phyloP scores from a whole-genome alignment of 768 basidiomycete genomes.

The Tubosaeta sp. region DNA sequence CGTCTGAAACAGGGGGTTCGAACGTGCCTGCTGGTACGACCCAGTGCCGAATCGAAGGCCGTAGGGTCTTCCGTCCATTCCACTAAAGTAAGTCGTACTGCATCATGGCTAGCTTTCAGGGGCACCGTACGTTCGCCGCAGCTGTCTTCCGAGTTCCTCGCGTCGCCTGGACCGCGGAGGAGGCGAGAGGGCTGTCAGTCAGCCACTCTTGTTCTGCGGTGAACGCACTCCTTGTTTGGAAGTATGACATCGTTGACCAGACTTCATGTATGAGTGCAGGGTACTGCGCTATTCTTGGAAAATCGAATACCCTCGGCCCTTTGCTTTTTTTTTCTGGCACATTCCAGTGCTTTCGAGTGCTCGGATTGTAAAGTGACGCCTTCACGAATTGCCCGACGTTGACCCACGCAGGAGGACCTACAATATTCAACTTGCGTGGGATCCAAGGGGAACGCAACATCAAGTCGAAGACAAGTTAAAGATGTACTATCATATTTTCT shows the following conservation, averaged over 20 bases:
- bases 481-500: background rate
- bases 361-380: background rate
- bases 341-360: background rate
- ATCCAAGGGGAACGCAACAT: background rate
- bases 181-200: conserved; percentile 7
- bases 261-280: background rate
- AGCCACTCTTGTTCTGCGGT: conserved; percentile 16
- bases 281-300: background rate
- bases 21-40: conserved; percentile 4
- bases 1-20: background rate
- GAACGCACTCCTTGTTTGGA: conserved; percentile 7
- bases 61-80: background rate
- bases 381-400: background rate
- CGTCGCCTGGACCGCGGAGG: background rate
- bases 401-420: background rate
- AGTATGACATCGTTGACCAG: background rate
- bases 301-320: background rate
- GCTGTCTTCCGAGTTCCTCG: background rate
- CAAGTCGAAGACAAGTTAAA: background rate
- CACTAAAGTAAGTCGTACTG: background rate
- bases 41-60: background rate
- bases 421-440: background rate
- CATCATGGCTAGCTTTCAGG: background rate
- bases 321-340: background rate
- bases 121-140: background rate